Conservation (phyloP, 257 asterid species). For the Anisodus acutangulus region DNA sequence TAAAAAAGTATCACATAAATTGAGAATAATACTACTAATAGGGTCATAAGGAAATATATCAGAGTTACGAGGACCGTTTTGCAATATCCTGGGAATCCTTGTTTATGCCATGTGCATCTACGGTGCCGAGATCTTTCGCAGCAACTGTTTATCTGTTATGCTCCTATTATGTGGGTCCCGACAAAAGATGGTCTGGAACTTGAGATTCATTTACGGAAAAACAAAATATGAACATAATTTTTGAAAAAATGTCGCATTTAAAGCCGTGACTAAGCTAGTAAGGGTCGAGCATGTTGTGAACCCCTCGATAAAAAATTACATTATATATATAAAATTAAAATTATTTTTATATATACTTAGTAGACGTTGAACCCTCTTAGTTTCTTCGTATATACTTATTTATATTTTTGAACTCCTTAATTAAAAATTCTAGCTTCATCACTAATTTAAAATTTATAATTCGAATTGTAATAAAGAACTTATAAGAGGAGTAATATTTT, state of each 20-base stretch:
- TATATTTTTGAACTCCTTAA: too few relatives aligned
- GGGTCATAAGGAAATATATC: not conserved
- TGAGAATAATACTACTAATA: too few relatives aligned
- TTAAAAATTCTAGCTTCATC: too few relatives aligned
- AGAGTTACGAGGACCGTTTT: not conserved
- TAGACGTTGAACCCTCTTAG: too few relatives aligned
- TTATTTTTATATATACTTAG: too few relatives aligned
- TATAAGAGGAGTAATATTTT: not conserved
- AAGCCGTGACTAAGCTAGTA: too few relatives aligned
- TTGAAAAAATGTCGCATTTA: not conserved
- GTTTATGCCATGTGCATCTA: conserved; percentile 3
- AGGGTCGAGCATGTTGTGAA: too few relatives aligned
- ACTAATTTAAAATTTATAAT: not conserved
- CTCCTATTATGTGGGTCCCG: not conserved
- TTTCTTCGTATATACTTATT: too few relatives aligned
- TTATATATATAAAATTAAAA: too few relatives aligned
- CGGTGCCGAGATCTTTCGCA: not conserved
- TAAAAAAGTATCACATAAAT: too few relatives aligned
- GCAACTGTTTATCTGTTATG: not conserved
- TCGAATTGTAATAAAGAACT: not conserved
- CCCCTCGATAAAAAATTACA: too few relatives aligned
- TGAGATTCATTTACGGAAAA: not conserved
- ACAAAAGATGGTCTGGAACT: not conserved
- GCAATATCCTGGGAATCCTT: not conserved
- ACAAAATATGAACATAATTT: not conserved